Evolutionary conservation across 768 basidiomycete genomes (phyloP), one percentile per base, ranked within the genome.

Genomic region (Leccinum incarnatum): DNA sequence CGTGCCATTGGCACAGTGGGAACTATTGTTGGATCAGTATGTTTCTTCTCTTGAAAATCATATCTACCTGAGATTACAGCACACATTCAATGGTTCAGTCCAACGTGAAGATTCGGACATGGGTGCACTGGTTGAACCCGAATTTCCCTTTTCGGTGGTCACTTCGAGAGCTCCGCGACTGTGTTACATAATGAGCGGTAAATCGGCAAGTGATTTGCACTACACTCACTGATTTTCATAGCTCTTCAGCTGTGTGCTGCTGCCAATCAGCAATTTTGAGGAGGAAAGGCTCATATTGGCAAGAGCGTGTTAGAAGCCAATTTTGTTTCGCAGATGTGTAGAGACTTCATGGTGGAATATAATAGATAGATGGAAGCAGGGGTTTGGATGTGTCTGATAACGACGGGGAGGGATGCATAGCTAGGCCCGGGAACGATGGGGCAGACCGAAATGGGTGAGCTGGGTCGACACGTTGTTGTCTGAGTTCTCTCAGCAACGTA

Each of bases 401-500:
- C 63, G 62, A 27, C 57, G 58, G 32, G 7, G 66, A 53, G 19
- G 65, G 47, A n/a, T 71, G 62, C 8, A 75, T 36, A n/a, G 77
- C n/a, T n/a, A n/a, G n/a, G n/a, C n/a, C 69, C 0, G 80, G 65
- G 1, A 80, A 74, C 3, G 80, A 75, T 37, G 81, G 80, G 21
- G 75, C 69, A 25, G 76, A 72, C 23, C 78, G 72, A 79, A 93
- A 93, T 3, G 91, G 91, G 66, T 89, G 83, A 7, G 84, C 82
- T n/a, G 91, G 91, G 70, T 93, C 91, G 14, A 93, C 78, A 57
- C 86, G 85, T 69, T 91, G 91, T 48, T 88, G 78, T 57, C 90
- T 80, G 37, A 93, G 78, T 62, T 93, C 91, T 67, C 83, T 87
- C 59, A 93, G 78, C 8, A 87, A 76, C 54, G 81, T 79, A 66